Evolutionary conservation across 2,329 filamentous ascomycete species (phyloP).

Genomic region (Lachnellula cervina): DNA sequence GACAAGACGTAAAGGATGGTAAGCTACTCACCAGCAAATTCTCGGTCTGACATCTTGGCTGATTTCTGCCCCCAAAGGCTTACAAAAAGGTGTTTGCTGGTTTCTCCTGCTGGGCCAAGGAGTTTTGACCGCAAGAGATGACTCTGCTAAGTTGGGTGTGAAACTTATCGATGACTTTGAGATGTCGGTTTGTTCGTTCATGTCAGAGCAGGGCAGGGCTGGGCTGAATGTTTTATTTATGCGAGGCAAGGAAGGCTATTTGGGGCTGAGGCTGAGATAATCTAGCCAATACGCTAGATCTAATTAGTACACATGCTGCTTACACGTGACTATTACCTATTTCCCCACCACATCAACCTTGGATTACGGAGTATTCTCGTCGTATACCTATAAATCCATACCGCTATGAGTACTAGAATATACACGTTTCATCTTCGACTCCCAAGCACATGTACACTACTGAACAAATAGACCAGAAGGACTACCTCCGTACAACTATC

Average conservation of each 20-base stretch:
- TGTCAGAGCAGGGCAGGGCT: neutral
- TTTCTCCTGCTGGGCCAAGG: neutral
- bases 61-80: neutral
- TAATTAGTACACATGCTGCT: too few relatives aligned
- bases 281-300: too few relatives aligned
- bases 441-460: too few relatives aligned
- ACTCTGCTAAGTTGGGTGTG: neutral
- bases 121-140: neutral
- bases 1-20: neutral
- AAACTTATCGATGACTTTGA: neutral
- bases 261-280: too few relatives aligned
- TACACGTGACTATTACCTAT: too few relatives aligned
- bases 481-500: too few relatives aligned
- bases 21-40: slow-evolving; percentile 53
- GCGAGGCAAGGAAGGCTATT: neutral
- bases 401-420: too few relatives aligned
- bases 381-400: too few relatives aligned
- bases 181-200: neutral
- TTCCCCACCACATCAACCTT: too few relatives aligned
- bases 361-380: too few relatives aligned
- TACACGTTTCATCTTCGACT: too few relatives aligned
- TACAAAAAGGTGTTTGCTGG: neutral
- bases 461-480: too few relatives aligned
- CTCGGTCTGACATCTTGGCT: slow-evolving; percentile 58
- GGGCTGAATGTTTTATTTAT: slow-evolving; percentile 9